phyloP scores from a whole-genome alignment of 2,329 filamentous ascomycete species.

The Xylaria sp. region DNA sequence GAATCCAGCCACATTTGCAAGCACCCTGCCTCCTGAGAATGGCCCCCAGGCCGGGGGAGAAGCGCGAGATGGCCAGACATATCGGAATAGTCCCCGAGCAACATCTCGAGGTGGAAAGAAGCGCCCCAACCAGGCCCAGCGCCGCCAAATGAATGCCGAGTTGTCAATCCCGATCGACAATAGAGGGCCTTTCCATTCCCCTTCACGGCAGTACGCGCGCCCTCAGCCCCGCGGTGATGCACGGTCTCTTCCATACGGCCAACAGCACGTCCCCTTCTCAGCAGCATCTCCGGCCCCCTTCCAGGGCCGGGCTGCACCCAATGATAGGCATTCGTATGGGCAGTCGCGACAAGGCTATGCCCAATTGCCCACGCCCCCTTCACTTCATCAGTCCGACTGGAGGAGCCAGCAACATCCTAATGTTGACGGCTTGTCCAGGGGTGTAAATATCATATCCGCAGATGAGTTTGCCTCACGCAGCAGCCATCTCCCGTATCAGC shows the following conservation, averaged over 20 bases:
- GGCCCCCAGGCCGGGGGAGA: not conserved
- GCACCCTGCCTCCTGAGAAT: not conserved
- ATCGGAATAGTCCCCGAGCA: slow-evolving; percentile 26
- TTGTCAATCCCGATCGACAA: slow-evolving; percentile 66
- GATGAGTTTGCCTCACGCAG: slow-evolving; percentile 44
- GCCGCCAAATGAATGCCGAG: slow-evolving; percentile 71
- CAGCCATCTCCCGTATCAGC: slow-evolving; percentile 34
- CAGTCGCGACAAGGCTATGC: slow-evolving; percentile 37
- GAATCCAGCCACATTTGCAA: not conserved
- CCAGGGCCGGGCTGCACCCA: slow-evolving; percentile 35
- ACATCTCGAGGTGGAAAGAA: slow-evolving; percentile 53
- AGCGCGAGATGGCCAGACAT: slow-evolving; percentile 2
- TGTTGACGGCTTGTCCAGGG: slow-evolving; percentile 36
- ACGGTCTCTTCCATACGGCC: slow-evolving; percentile 35
- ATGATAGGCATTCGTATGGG: slow-evolving; percentile 24
- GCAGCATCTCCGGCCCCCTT: slow-evolving; percentile 38
- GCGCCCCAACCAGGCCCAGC: slow-evolving; percentile 72
- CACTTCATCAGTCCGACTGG: slow-evolving; percentile 41
- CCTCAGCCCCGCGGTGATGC: slow-evolving; percentile 47
- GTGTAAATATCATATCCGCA: slow-evolving; percentile 41
- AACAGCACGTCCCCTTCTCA: slow-evolving; percentile 31
- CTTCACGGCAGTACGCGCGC: slow-evolving; percentile 43
- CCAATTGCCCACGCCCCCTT: slow-evolving; percentile 33
- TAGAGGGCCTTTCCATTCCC: slow-evolving; percentile 44
- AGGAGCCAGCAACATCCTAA: slow-evolving; percentile 41